phyloP scores from a whole-genome alignment of 164 flowering plant species.

The Malania oleifera region DNA sequence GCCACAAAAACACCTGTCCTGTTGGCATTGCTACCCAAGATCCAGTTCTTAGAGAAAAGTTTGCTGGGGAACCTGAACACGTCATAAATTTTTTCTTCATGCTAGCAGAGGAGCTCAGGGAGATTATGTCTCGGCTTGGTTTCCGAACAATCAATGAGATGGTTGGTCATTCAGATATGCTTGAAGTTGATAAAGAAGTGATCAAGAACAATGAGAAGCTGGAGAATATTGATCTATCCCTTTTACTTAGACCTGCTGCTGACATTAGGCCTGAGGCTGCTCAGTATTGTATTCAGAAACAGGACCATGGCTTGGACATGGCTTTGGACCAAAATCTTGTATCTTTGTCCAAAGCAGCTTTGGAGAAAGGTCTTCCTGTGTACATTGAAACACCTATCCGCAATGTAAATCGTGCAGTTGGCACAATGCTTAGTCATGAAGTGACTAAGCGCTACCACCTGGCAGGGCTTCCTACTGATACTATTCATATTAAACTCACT shows the following conservation, averaged over 20 bases:
- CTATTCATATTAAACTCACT: slow-evolving; percentile 74
- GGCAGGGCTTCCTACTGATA: slow-evolving; percentile 81
- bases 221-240: slow-evolving; percentile 80
- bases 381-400: slow-evolving; percentile 74
- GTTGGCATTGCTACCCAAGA: slow-evolving; percentile 99
- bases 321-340: slow-evolving; percentile 81
- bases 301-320: slow-evolving; percentile 96
- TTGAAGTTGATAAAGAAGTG: slow-evolving; percentile 87
- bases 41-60: slow-evolving; percentile 93
- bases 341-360: slow-evolving; percentile 53
- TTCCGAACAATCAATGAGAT: slow-evolving; percentile 82
- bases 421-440: slow-evolving; percentile 99
- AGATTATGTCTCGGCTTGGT: slow-evolving; percentile 91
- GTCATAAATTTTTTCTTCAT: slow-evolving; percentile 97
- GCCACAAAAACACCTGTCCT: slow-evolving; percentile 99
- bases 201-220: slow-evolving; percentile 72
- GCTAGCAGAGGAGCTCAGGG: slow-evolving; percentile 95
- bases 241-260: slow-evolving; percentile 83
- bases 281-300: slow-evolving; percentile 85
- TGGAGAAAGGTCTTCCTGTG: slow-evolving; percentile 76
- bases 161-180: slow-evolving; percentile 97
- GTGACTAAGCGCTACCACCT: slow-evolving; percentile 79
- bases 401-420: slow-evolving; percentile 93
- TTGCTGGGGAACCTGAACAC: slow-evolving; percentile 99
- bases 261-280: slow-evolving; percentile 93